Percentiles rank a stretch among this genome's conserved stretches.
phyloP scores from a whole-genome alignment of 805 yeast genomes.

The Yamadazyma olivae region DNA sequence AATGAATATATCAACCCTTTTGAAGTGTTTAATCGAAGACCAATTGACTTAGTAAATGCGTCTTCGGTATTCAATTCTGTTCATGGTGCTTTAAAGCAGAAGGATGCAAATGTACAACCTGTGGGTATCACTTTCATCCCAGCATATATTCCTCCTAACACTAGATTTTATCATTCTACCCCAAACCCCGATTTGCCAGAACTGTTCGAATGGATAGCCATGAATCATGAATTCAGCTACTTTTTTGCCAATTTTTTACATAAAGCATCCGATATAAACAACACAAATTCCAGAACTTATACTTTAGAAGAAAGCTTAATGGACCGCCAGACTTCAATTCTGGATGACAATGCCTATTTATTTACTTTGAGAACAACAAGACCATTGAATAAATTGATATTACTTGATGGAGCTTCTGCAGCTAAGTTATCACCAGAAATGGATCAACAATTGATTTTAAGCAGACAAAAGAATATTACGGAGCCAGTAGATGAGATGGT shows the following conservation, averaged over 20 bases:
- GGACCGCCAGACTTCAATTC: neutral
- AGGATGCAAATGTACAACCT: constrained; percentile 51
- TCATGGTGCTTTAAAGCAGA: constrained; percentile 50
- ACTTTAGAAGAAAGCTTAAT: neutral
- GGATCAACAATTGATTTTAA: constrained; percentile 43
- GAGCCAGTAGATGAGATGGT: constrained; percentile 33
- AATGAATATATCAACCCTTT: constrained; percentile 4
- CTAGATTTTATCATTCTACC: constrained; percentile 55
- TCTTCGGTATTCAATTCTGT: constrained; percentile 55
- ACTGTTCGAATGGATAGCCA: constrained; percentile 59
- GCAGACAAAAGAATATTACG: constrained; percentile 18
- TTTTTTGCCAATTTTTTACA: constrained; percentile 33
- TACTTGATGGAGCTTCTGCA: constrained; percentile 66
- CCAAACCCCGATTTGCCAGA: constrained; percentile 37
- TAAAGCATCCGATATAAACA: neutral
- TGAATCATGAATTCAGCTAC: constrained; percentile 61
- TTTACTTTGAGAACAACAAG: constrained; percentile 46
- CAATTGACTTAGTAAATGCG: constrained; percentile 53
- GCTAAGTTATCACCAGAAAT: constrained; percentile 60
- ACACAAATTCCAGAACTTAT: too few relatives aligned
- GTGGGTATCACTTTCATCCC: constrained; percentile 58
- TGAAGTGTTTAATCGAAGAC: constrained; percentile 19
- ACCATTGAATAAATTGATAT: constrained; percentile 48
- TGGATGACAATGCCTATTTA: constrained; percentile 18
- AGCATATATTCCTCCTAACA: constrained; percentile 58